Percentiles rank a stretch among this genome's conserved stretches.
These are phyloP conservation scores for Plasmopara viticola DNA, from an alignment of 352 stramenopile species.

Conservation along the genomic window DNA sequence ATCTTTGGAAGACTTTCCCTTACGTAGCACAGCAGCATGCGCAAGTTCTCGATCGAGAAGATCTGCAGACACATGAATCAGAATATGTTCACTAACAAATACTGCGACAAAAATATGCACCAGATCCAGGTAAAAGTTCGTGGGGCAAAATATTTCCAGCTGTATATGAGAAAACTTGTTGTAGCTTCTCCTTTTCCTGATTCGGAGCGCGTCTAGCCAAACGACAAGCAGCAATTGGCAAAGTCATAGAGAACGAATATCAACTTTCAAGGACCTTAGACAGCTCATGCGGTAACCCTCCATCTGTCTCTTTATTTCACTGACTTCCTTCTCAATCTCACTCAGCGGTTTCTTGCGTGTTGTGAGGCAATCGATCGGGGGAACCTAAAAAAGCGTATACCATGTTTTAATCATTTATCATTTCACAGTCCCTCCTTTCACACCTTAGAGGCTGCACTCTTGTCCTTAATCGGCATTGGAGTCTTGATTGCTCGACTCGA, in stretches of 20 bases:
- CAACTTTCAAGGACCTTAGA: constrained; percentile 32
- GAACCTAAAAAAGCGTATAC: constrained; percentile 20
- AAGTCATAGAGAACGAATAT: neutral
- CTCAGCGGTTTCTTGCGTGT: constrained; percentile 51
- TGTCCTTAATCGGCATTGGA: constrained; percentile 28
- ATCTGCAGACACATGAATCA: constrained; percentile 26
- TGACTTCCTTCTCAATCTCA: constrained; percentile 76
- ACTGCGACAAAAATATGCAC: constrained; percentile 16
- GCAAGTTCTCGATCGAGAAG: constrained; percentile 55
- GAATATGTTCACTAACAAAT: neutral
- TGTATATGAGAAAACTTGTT: constrained; percentile 71
- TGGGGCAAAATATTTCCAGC: constrained; percentile 59
- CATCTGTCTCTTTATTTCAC: constrained; percentile 64
- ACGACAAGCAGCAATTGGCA: neutral
- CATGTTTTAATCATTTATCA: neutral
- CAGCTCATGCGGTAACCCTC: constrained; percentile 47
- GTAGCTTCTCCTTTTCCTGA: constrained; percentile 79
- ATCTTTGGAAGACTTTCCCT: constrained; percentile 29
- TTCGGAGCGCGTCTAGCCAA: constrained; percentile 34
- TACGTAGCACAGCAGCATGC: constrained; percentile 40
- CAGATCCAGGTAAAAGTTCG: constrained; percentile 61
- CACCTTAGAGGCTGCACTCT: constrained; percentile 29
- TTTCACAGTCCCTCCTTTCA: neutral
- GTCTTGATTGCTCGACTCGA: constrained; percentile 54
- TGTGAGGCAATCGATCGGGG: constrained; percentile 53